Evolutionary conservation across 192 early-diverging fungal species (phyloP).

Genomic region (Phlyctochytrium arcticum): DNA sequence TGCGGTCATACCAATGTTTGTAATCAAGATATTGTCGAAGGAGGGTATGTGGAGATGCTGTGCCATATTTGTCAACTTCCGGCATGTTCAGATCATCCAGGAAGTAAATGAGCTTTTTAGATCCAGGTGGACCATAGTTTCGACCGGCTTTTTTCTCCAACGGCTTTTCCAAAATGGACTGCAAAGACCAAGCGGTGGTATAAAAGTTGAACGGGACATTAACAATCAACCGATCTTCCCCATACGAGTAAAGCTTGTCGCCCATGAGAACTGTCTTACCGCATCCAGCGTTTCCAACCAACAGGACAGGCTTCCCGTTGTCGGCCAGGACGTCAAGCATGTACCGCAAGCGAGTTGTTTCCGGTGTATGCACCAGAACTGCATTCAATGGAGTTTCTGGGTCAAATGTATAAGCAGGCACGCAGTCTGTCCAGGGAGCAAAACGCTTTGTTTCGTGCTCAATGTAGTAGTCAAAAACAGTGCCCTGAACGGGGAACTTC

Average conservation of each 20-base stretch:
- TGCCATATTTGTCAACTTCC: slow-evolving; percentile 67
- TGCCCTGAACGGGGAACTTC: slow-evolving; percentile 56
- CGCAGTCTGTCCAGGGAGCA: slow-evolving; percentile 57
- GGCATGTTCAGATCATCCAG: slow-evolving; percentile 68
- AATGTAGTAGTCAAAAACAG: slow-evolving; percentile 64
- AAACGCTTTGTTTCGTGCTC: slow-evolving; percentile 57
- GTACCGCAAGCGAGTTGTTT: slow-evolving; percentile 56
- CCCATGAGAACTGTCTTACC: slow-evolving; percentile 66
- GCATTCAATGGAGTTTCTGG: slow-evolving; percentile 53
- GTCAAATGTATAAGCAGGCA: slow-evolving; percentile 52
- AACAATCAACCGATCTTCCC: slow-evolving; percentile 55
- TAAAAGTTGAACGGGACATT: slow-evolving; percentile 70
- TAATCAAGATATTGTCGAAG: slow-evolving; percentile 62
- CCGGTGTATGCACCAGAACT: slow-evolving; percentile 59
- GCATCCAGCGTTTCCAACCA: slow-evolving; percentile 62
- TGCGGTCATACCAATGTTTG: slow-evolving; percentile 61
- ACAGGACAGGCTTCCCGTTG: slow-evolving; percentile 56
- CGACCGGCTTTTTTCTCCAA: slow-evolving; percentile 64
- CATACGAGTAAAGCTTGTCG: slow-evolving; percentile 59
- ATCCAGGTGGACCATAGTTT: slow-evolving; percentile 62
- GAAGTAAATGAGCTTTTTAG: slow-evolving; percentile 64
- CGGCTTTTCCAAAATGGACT: slow-evolving; percentile 58
- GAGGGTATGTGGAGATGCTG: slow-evolving; percentile 56
- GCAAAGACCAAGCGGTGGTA: slow-evolving; percentile 58
- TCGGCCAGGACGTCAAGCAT: slow-evolving; percentile 58